Evolutionary conservation across 192 early-diverging fungal genomes (phyloP).

Genomic region (Coemansia sp.): DNA sequence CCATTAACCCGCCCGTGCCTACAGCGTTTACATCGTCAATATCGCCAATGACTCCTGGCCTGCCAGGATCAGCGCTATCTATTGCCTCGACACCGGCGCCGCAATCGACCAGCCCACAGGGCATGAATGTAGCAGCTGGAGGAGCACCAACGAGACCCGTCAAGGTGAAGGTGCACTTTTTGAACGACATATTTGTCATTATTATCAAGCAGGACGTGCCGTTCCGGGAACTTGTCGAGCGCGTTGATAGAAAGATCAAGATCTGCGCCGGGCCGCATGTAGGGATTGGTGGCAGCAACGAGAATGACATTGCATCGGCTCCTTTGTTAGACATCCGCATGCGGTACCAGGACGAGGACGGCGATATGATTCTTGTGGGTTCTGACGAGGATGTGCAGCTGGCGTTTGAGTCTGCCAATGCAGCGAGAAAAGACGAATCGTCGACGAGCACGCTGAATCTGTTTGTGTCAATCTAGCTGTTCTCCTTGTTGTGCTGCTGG

Average conservation of each 20-base stretch:
- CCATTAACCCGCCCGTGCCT: conserved; percentile 31
- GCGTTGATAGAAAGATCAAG: conserved; percentile 90
- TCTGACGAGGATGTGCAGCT: conserved; percentile 89
- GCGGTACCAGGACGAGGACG: conserved; percentile 92
- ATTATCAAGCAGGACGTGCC: conserved; percentile 77
- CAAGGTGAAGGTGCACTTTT: conserved; percentile 90
- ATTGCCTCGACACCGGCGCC: conserved; percentile 31
- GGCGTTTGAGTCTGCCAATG: conserved; percentile 78
- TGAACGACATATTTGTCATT: conserved; percentile 86
- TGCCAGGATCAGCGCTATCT: conserved; percentile 30
- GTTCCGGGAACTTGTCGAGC: conserved; percentile 75
- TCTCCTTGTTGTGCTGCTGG: background rate
- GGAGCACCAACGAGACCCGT: conserved; percentile 53
- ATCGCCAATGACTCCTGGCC: conserved; percentile 46
- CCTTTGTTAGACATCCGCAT: conserved; percentile 66
- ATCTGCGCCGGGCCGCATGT: conserved; percentile 69
- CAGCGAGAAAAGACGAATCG: conserved; percentile 38
- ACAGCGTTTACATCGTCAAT: conserved; percentile 41
- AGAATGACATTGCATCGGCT: conserved; percentile 45
- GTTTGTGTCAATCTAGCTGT: conserved; percentile 36
- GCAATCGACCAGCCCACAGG: conserved; percentile 24
- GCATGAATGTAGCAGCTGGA: background rate
- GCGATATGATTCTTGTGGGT: conserved; percentile 84
- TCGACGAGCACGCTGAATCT: conserved; percentile 51
- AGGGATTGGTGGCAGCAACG: conserved; percentile 51